Evolutionary conservation across 805 yeast species (phyloP), one percentile per base, ranked within the genome.

Genomic region (Kluyveromyces lactis): DNA sequence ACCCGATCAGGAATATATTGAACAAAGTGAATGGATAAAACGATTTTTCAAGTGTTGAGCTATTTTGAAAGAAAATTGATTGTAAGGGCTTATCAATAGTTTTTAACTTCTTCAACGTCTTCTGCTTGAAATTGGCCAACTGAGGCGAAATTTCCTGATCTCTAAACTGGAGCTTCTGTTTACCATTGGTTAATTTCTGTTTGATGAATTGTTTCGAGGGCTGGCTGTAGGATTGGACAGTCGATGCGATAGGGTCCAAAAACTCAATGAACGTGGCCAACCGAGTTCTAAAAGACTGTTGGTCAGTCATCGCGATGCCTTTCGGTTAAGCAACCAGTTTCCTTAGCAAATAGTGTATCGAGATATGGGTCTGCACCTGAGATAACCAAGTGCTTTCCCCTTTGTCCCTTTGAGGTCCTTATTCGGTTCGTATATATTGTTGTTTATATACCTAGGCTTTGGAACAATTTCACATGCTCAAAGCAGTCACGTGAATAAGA

Each of bases 21-120:
- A 77, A 73, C 29, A 86, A 67, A 0, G 94, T 79, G 31, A 77
- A 59, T 0, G 95, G 79, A 56, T 86, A 92, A 55, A 86, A 86
- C 18, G 79, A 49, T 57, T 90, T 90, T 54, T 90, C 96, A 6
- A 82, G 70, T 21, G 60, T 68, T 1, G 79, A 69, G 21, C 72
- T 70, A 31, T 64, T 48, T 18, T 54, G 53, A 36, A 58, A 55
- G 41, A 58, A 56, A 50, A 72, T 42, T 6, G 52, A 37, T 34
- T 56, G 51, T 23, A 58, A 39, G 4, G 60, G 54, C 26, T 38
- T 38, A 40, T 58, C 63, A 9, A 56, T 38, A 8, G 50, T 41
- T 41, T 51, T 57, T 10, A 56, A 44, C 27, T 55, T 45, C 9
- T 39, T 39, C 8, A 46, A 28, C 4, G 55, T 43, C 32, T 48